phyloP scores from a whole-genome alignment of 2,329 filamentous ascomycete genomes.

The Trichoderma gracile region DNA sequence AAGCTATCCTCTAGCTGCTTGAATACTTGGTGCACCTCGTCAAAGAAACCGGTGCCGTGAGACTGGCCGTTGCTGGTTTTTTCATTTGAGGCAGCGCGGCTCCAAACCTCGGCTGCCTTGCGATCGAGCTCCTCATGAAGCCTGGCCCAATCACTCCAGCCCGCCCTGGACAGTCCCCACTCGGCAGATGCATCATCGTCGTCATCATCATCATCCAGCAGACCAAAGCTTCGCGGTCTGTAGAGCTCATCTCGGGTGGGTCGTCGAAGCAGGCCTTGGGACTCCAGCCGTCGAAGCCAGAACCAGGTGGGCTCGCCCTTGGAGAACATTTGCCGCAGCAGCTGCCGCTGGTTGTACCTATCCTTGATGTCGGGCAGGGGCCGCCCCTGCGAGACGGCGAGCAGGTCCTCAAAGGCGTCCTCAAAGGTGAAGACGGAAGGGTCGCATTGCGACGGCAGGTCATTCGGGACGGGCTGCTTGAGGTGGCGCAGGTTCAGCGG shows the following conservation, averaged over 20 bases:
- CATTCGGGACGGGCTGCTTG: constrained; percentile 50
- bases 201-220: not conserved
- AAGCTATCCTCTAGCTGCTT: constrained; percentile 26
- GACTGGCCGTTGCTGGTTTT: constrained; percentile 22
- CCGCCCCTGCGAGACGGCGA: constrained; percentile 48
- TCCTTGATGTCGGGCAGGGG: constrained; percentile 44
- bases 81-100: constrained; percentile 25
- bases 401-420: constrained; percentile 60
- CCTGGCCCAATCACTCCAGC: constrained; percentile 33
- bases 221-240: not conserved
- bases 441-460: constrained; percentile 43
- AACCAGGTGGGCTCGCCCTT: constrained; percentile 44
- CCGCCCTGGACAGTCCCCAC: constrained; percentile 23
- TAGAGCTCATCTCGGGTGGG: constrained; percentile 7
- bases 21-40: constrained; percentile 26
- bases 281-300: constrained; percentile 45
- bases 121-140: constrained; percentile 38
- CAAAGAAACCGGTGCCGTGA: constrained; percentile 24
- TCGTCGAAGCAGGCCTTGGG: constrained; percentile 37
- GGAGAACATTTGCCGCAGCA: constrained; percentile 44
- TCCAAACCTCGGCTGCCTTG: constrained; percentile 36
- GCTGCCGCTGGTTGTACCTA: constrained; percentile 40
- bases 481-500: constrained; percentile 45
- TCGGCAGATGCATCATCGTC: not conserved
- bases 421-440: constrained; percentile 51